Evolutionary conservation across 371 early-diverging fungal species (phyloP).

Genomic region (Coemansia sp.): DNA sequence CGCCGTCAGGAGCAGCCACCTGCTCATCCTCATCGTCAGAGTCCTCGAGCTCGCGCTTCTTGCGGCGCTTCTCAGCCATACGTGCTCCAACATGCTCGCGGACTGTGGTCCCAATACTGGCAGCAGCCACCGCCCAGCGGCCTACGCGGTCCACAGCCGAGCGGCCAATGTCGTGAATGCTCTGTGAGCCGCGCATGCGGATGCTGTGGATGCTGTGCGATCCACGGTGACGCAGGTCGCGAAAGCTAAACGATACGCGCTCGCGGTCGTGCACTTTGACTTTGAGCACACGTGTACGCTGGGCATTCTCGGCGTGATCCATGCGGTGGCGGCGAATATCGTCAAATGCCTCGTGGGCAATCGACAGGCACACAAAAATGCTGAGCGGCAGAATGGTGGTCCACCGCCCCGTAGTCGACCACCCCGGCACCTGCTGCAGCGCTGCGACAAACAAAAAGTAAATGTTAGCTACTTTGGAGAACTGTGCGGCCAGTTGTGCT

Average conservation of each 20-base stretch:
- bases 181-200: slow-evolving; percentile 48
- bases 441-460: slow-evolving; percentile 88
- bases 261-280: slow-evolving; percentile 49
- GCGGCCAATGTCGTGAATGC: slow-evolving; percentile 43
- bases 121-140: slow-evolving; percentile 26
- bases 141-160: slow-evolving; percentile 15
- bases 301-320: slow-evolving; percentile 52
- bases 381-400: slow-evolving; percentile 77
- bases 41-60: slow-evolving; percentile 53
- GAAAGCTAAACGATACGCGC: slow-evolving; percentile 39
- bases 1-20: neutral
- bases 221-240: slow-evolving; percentile 48
- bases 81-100: slow-evolving; percentile 25
- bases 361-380: slow-evolving; percentile 78
- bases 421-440: slow-evolving; percentile 77
- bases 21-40: slow-evolving; percentile 52
- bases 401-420: slow-evolving; percentile 57
- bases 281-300: slow-evolving; percentile 51
- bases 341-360: slow-evolving; percentile 91
- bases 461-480: slow-evolving; percentile 86
- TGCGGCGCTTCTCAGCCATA: slow-evolving; percentile 51
- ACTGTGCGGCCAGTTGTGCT: slow-evolving; percentile 88
- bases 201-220: slow-evolving; percentile 46
- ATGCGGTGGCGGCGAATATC: slow-evolving; percentile 84
- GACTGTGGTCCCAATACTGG: slow-evolving; percentile 21